These are phyloP conservation scores for Mycena leptocephala DNA, from an alignment of 768 basidiomycete genomes.

Conservation along the genomic window DNA sequence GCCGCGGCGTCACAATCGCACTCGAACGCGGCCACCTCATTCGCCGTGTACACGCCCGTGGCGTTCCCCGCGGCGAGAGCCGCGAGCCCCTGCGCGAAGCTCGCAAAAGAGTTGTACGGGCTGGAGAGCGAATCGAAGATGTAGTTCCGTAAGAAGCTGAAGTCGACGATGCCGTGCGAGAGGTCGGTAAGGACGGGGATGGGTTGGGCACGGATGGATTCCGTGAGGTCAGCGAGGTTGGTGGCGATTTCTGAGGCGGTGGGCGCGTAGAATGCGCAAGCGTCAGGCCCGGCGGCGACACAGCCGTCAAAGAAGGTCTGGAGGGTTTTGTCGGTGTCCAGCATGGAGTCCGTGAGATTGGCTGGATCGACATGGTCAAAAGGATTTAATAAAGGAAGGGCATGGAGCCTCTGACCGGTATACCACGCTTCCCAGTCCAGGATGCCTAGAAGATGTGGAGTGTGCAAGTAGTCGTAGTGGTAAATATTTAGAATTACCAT, in stretches of 20 bases:
- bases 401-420: slow-evolving; percentile 31
- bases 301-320: slow-evolving; percentile 43
- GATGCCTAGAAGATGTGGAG: slow-evolving; percentile 6
- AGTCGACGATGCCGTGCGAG: slow-evolving; percentile 45
- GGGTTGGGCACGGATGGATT: slow-evolving; percentile 34
- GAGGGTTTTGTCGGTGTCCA: slow-evolving; percentile 42
- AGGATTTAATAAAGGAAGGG: background rate
- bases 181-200: slow-evolving; percentile 34
- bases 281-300: slow-evolving; percentile 37
- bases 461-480: background rate
- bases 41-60: slow-evolving; percentile 26
- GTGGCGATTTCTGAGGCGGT: slow-evolving; percentile 33
- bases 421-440: slow-evolving; percentile 39
- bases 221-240: slow-evolving; percentile 35
- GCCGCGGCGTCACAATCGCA: slow-evolving; percentile 9
- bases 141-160: slow-evolving; percentile 29
- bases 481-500: slow-evolving; percentile 36
- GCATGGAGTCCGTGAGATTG: slow-evolving; percentile 36
- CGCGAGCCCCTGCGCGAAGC: slow-evolving; percentile 40
- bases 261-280: slow-evolving; percentile 43
- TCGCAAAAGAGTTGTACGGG: slow-evolving; percentile 39
- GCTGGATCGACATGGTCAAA: slow-evolving; percentile 1
- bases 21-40: background rate
- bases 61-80: slow-evolving; percentile 46
- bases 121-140: slow-evolving; percentile 43